Conservation (phyloP, 148 eudicot species). For the Fagopyrum tataricum region DNA sequence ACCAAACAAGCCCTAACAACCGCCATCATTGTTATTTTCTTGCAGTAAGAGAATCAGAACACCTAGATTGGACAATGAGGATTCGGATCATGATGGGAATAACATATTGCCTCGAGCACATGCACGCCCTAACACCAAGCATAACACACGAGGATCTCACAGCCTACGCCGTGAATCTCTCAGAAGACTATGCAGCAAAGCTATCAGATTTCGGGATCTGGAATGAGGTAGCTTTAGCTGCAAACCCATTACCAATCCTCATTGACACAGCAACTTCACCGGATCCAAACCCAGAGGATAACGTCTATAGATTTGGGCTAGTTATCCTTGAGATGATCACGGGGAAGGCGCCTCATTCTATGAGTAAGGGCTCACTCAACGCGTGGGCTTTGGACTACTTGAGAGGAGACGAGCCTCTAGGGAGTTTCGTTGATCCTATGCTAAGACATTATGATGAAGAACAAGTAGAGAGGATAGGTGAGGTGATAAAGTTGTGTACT, state of each 20-base stretch:
- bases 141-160: slow-evolving; percentile 48
- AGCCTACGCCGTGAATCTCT: slow-evolving; percentile 55
- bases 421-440: slow-evolving; percentile 65
- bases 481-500: slow-evolving; percentile 52
- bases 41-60: slow-evolving; percentile 90
- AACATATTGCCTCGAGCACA: slow-evolving; percentile 77
- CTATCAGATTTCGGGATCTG: slow-evolving; percentile 67
- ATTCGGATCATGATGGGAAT: slow-evolving; percentile 75
- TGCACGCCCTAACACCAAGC: slow-evolving; percentile 67
- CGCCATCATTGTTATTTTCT: not conserved
- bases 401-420: slow-evolving; percentile 34
- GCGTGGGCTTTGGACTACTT: slow-evolving; percentile 64
- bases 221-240: slow-evolving; percentile 32
- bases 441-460: slow-evolving; percentile 35
- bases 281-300: slow-evolving; percentile 28
- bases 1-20: not conserved
- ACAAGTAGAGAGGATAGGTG: slow-evolving; percentile 51
- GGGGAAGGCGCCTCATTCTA: slow-evolving; percentile 52
- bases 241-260: slow-evolving; percentile 22
- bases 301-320: slow-evolving; percentile 68
- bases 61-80: slow-evolving; percentile 74
- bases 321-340: slow-evolving; percentile 71
- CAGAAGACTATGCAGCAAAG: slow-evolving; percentile 89
- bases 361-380: slow-evolving; percentile 24
- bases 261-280: slow-evolving; percentile 10